Conservation (phyloP, 306 rosid species). For the Pyrus betulifolia region DNA sequence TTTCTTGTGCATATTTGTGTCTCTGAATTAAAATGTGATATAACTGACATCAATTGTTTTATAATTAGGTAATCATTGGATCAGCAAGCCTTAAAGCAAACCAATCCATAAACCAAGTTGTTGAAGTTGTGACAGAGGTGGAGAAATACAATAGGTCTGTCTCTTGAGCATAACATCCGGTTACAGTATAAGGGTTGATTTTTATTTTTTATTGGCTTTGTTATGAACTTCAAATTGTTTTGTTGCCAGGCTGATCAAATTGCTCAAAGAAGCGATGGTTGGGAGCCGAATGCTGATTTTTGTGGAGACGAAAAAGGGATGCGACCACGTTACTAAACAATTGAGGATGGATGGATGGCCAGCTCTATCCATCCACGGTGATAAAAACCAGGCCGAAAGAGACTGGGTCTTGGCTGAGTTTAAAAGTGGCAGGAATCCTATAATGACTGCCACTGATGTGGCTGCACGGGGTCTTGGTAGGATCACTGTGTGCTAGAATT, state of each 20-base stretch:
- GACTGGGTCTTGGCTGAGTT: constrained; percentile 98
- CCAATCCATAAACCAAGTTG: constrained; percentile 76
- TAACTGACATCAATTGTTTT: constrained; percentile 5
- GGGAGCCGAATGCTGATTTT: constrained; percentile 81
- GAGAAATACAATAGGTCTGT: constrained; percentile 89
- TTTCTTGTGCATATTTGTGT: constrained; percentile 1
- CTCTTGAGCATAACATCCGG: constrained; percentile 5
- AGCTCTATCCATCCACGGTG: constrained; percentile 94
- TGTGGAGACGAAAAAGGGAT: constrained; percentile 88
- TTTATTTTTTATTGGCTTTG: neutral
- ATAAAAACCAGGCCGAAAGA: constrained; percentile 91
- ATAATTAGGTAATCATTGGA: constrained; percentile 65
- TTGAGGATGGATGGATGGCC: constrained; percentile 98
- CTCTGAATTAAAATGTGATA: neutral
- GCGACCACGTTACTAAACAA: constrained; percentile 87
- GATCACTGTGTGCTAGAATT: constrained; percentile 68
- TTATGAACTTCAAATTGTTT: constrained; percentile 13
- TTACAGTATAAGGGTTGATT: neutral
- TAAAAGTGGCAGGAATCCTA: constrained; percentile 93
- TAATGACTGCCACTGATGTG: constrained; percentile 99
- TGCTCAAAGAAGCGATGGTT: constrained; percentile 66
- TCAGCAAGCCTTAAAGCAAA: constrained; percentile 83
- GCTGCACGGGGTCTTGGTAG: constrained; percentile 99
- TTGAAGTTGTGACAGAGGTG: constrained; percentile 65
- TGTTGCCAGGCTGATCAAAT: constrained; percentile 59